phyloP scores from a whole-genome alignment of 768 basidiomycete species.

The Naganishia friedmannii region DNA sequence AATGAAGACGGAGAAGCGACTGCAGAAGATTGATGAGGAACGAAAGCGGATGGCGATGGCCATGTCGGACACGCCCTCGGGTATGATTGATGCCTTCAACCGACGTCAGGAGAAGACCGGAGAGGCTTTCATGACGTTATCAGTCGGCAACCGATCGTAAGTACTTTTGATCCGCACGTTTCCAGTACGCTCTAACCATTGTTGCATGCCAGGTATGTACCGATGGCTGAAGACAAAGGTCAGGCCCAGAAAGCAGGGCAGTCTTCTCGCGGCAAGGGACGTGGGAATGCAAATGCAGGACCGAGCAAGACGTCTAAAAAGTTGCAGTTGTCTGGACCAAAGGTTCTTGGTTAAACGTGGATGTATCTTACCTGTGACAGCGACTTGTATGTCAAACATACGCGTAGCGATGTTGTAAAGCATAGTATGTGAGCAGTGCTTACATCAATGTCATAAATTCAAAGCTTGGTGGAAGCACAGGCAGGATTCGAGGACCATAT shows the following conservation, averaged over 20 bases:
- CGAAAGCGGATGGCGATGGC: constrained; percentile 89
- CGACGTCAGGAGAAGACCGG: constrained; percentile 89
- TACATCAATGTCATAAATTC: no score
- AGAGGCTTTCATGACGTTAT: constrained; percentile 92
- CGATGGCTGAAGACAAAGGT: constrained; percentile 21
- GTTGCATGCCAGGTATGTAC: constrained; percentile 15
- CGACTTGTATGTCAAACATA: no score
- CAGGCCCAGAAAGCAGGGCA: neutral
- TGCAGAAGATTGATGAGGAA: constrained; percentile 98
- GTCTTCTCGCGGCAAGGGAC: constrained; percentile 1
- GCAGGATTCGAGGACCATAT: no score
- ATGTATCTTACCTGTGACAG: neutral
- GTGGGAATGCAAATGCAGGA: neutral
- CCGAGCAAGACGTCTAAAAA: constrained; percentile 14
- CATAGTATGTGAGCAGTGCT: no score
- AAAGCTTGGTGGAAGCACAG: no score
- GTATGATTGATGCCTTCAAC: constrained; percentile 92
- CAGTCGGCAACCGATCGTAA: constrained; percentile 87
- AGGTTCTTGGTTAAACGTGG: constrained; percentile 24
- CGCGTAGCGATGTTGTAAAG: no score
- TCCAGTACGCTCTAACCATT: neutral
- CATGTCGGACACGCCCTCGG: constrained; percentile 90
- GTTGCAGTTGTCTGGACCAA: constrained; percentile 19
- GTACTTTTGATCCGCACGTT: constrained; percentile 40
- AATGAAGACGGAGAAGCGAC: constrained; percentile 92